phyloP scores from a whole-genome alignment of 2,329 filamentous ascomycete genomes.

The Colletotrichum sp. region DNA sequence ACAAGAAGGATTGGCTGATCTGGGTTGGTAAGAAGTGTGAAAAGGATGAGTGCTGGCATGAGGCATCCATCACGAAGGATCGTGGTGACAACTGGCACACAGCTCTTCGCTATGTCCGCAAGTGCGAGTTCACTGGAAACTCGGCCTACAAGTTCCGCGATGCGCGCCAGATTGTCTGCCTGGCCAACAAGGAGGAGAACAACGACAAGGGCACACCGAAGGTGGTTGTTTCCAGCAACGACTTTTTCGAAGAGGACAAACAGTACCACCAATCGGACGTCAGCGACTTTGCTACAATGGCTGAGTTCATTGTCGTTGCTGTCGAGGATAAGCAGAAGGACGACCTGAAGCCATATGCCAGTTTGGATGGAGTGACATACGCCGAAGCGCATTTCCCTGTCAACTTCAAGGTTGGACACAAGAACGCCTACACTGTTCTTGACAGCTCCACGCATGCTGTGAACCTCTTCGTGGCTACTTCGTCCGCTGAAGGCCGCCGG shows the following conservation, averaged over 20 bases:
- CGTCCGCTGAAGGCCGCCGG: conserved; percentile 65
- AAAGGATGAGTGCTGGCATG: conserved; percentile 66
- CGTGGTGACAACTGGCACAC: conserved; percentile 82
- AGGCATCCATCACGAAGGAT: conserved; percentile 80
- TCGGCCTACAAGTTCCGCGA: conserved; percentile 59
- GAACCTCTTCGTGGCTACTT: conserved; percentile 90
- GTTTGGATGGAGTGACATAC: conserved; percentile 83
- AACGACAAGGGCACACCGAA: conserved; percentile 68
- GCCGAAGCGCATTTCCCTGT: conserved; percentile 85
- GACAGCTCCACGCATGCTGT: conserved; percentile 95
- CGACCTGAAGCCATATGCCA: conserved; percentile 78
- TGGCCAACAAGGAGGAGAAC: conserved; percentile 62
- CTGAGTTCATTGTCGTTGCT: conserved; percentile 93
- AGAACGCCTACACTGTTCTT: conserved; percentile 88
- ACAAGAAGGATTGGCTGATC: conserved; percentile 87
- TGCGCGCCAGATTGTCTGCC: conserved; percentile 64
- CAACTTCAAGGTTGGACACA: conserved; percentile 80
- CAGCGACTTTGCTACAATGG: conserved; percentile 90
- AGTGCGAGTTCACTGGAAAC: conserved; percentile 85
- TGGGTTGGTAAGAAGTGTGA: conserved; percentile 84
- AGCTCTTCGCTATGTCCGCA: conserved; percentile 74
- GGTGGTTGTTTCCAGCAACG: conserved; percentile 77
- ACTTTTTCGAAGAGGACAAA: conserved; percentile 75
- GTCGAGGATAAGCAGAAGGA: conserved; percentile 71
- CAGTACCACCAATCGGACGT: conserved; percentile 72